Evolutionary conservation across 1,284 basidiomycete genomes (phyloP).

Genomic region (Anthracocystis setariae): DNA sequence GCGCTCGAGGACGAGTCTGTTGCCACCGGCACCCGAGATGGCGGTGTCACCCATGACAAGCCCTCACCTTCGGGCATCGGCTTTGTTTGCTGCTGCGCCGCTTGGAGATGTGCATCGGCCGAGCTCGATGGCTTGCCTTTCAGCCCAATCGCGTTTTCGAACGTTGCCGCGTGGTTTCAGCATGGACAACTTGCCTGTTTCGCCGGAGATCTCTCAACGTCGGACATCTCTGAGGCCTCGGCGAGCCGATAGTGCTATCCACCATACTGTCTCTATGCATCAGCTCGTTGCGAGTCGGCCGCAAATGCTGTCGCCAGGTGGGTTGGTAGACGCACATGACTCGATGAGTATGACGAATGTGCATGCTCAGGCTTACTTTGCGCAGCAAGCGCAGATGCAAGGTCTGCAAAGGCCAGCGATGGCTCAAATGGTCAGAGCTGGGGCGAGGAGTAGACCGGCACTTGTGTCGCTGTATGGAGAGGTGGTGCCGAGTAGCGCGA

Average conservation of each 20-base stretch:
- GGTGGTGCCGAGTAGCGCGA: constrained; percentile 29
- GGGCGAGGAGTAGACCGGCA: constrained; percentile 14
- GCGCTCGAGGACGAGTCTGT: constrained; percentile 20
- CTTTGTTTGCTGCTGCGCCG: constrained; percentile 7
- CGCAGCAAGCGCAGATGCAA: constrained; percentile 17
- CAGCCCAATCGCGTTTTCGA: not conserved
- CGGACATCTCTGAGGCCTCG: constrained; percentile 24
- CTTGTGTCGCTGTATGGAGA: constrained; percentile 34
- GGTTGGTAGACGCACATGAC: constrained; percentile 10
- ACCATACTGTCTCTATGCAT: constrained; percentile 24
- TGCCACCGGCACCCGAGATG: not conserved
- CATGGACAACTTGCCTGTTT: constrained; percentile 14
- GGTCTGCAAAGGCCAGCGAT: constrained; percentile 11
- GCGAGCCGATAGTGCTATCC: not conserved
- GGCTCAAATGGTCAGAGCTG: constrained; percentile 22
- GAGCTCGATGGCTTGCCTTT: constrained; percentile 27
- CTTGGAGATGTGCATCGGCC: constrained; percentile 22
- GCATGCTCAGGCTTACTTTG: constrained; percentile 35
- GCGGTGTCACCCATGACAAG: constrained; percentile 4
- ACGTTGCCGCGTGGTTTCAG: constrained; percentile 19
- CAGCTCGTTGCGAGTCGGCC: constrained; percentile 16
- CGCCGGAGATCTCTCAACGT: constrained; percentile 26
- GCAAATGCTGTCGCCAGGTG: constrained; percentile 16
- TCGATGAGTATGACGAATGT: constrained; percentile 46
- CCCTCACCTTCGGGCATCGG: constrained; percentile 7